Evolutionary conservation across 2,329 filamentous ascomycete genomes (phyloP).

Genomic region (Cryphonectria parasitica): DNA sequence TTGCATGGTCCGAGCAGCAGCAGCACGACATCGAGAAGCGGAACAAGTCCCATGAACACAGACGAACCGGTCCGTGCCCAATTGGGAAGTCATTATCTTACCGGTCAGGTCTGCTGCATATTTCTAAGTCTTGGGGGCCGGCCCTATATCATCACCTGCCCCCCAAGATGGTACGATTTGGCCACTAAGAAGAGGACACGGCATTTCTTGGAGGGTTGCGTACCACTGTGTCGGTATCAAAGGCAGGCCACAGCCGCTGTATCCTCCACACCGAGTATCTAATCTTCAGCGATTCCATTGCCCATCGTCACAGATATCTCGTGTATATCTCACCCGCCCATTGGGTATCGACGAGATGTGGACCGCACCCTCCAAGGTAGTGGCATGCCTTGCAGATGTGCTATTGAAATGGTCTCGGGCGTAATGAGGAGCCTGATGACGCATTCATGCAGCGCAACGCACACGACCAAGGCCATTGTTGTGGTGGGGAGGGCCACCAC

Average conservation of each 20-base stretch:
- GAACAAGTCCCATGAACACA: neutral
- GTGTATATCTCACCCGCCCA: neutral
- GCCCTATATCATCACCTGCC: neutral
- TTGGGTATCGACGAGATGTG: neutral
- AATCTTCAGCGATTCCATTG: neutral
- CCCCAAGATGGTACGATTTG: neutral
- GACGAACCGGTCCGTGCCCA: neutral
- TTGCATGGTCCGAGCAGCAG: neutral
- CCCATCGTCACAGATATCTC: neutral
- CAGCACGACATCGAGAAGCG: constrained; percentile 4
- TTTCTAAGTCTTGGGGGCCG: neutral
- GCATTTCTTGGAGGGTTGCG: neutral
- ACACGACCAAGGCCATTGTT: neutral
- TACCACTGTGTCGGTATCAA: constrained; percentile 6
- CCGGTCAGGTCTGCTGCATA: neutral
- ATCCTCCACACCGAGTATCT: neutral
- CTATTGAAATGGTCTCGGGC: neutral
- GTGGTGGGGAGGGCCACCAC: neutral
- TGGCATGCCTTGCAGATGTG: neutral
- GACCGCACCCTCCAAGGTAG: neutral
- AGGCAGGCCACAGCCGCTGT: neutral
- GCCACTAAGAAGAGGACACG: constrained; percentile 3
- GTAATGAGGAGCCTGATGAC: neutral
- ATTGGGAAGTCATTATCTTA: neutral
- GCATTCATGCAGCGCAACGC: neutral